Evolutionary conservation across 345 rosid species (phyloP).

Genomic region (Clausena lansium): DNA sequence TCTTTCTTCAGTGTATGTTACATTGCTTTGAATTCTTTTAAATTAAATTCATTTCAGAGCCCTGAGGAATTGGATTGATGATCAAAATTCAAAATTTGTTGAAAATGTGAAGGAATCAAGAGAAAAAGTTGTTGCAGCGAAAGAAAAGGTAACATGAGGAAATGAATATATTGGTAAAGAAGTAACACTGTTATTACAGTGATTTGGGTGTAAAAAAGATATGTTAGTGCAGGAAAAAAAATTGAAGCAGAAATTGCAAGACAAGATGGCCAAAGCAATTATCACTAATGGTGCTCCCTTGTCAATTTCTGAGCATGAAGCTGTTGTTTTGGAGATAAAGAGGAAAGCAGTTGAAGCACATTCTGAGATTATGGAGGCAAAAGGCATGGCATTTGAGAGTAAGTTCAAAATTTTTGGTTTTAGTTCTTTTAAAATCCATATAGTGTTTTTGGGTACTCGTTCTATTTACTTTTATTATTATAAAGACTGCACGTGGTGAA

Average conservation of each 20-base stretch:
- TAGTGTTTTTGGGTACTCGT: neutral
- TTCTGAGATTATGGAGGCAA: slow-evolving; percentile 44
- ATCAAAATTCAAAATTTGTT: slow-evolving; percentile 36
- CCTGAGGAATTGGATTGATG: slow-evolving; percentile 62
- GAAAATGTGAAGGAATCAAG: slow-evolving; percentile 52
- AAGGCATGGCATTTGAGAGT: slow-evolving; percentile 42
- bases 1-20: neutral
- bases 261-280: slow-evolving; percentile 58
- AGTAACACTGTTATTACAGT: slow-evolving; percentile 3
- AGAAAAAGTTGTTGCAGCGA: slow-evolving; percentile 49
- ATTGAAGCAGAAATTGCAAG: slow-evolving; percentile 48
- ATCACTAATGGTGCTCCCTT: slow-evolving; percentile 45
- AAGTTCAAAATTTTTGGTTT: slow-evolving; percentile 17
- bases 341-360: slow-evolving; percentile 49
- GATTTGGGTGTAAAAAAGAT: neutral
- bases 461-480: neutral
- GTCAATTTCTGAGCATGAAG: slow-evolving; percentile 45
- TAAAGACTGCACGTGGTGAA: neutral
- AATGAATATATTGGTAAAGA: slow-evolving; percentile 2
- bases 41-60: slow-evolving; percentile 28
- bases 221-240: slow-evolving; percentile 51
- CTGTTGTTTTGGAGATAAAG: slow-evolving; percentile 44
- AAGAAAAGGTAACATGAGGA: slow-evolving; percentile 48
- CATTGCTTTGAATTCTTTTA: neutral
- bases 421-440: slow-evolving; percentile 1